Conservation (phyloP, 140 eudicot genomes). For the Stevia rebaudiana region DNA sequence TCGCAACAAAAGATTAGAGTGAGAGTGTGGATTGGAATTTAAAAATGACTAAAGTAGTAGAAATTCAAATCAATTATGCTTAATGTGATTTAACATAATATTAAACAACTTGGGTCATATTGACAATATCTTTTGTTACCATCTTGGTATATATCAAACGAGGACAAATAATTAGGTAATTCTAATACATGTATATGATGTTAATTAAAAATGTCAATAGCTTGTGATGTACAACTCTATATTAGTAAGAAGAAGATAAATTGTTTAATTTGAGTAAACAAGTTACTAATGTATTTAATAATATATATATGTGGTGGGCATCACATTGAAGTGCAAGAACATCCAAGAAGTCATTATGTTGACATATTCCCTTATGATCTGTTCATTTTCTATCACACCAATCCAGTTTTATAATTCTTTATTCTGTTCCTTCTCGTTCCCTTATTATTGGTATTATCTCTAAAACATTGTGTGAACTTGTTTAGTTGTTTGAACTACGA, state of each 20-base stretch:
- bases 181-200: neutral
- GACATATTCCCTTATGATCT: conserved; percentile 2
- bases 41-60: no score
- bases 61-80: no score
- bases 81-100: no score
- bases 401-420: neutral
- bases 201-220: neutral
- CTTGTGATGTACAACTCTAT: neutral
- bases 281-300: neutral
- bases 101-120: no score
- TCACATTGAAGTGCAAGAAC: conserved; percentile 18
- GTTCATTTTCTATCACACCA: neutral
- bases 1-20: no score
- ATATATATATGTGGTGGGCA: neutral
- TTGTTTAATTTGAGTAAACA: neutral
- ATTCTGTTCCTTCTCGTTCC: no score
- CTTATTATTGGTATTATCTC: neutral
- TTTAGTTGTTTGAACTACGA: neutral
- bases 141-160: neutral
- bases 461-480: neutral
- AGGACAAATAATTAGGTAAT: neutral
- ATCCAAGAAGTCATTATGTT: conserved; percentile 11
- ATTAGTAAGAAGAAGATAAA: neutral
- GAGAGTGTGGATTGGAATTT: no score
- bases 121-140: neutral